These are phyloP conservation scores for Silene vulgaris DNA, from an alignment of 179 eudicot genomes.

Conservation along the genomic window DNA sequence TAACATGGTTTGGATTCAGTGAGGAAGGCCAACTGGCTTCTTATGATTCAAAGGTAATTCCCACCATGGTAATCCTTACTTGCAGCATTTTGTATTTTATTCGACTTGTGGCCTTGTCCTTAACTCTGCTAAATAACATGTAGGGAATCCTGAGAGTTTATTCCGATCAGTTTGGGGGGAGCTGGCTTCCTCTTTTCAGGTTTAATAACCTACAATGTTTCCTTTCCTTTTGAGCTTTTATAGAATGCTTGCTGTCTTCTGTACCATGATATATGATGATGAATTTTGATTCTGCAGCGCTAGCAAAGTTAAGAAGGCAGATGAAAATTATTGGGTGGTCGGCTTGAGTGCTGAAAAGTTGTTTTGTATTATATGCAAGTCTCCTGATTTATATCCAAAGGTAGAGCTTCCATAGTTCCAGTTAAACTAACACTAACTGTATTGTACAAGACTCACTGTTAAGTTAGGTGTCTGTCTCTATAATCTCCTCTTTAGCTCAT, in stretches of 20 bases:
- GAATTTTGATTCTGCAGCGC: slow-evolving; percentile 47
- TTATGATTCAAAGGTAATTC: slow-evolving; percentile 78
- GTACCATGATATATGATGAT: not conserved
- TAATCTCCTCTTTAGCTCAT: not conserved
- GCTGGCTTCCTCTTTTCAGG: slow-evolving; percentile 97
- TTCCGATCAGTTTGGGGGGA: slow-evolving; percentile 85
- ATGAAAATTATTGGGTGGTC: slow-evolving; percentile 83
- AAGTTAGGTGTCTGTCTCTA: not conserved
- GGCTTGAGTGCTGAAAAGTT: slow-evolving; percentile 72
- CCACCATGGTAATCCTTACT: not conserved
- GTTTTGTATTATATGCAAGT: slow-evolving; percentile 84
- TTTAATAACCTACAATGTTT: slow-evolving; percentile 17
- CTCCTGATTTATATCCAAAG: slow-evolving; percentile 85
- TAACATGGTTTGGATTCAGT: slow-evolving; percentile 90
- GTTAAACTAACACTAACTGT: not conserved
- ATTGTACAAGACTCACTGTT: not conserved
- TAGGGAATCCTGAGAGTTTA: slow-evolving; percentile 82
- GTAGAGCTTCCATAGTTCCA: slow-evolving; percentile 27
- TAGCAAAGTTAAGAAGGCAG: slow-evolving; percentile 64
- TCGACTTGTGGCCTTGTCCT: slow-evolving; percentile 6
- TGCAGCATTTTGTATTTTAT: not conserved
- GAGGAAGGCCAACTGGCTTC: slow-evolving; percentile 88
- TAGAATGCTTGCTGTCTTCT: slow-evolving; percentile 14
- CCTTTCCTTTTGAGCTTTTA: not conserved
- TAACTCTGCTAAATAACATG: slow-evolving; percentile 15